Evolutionary conservation across 257 asterid genomes (phyloP).

Genomic region (Striga asiatica): DNA sequence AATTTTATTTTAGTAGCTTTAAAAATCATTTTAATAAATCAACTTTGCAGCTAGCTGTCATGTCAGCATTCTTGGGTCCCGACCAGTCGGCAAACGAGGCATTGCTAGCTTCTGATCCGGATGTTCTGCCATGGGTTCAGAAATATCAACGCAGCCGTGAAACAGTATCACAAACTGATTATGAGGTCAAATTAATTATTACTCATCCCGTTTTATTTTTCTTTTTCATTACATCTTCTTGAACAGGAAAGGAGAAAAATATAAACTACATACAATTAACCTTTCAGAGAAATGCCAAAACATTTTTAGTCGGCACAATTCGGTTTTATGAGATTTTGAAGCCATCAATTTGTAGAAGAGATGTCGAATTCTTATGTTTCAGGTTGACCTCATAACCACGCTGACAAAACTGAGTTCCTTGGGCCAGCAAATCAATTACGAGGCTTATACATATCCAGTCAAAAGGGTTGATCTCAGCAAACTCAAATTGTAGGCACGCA

Average conservation of each 20-base stretch:
- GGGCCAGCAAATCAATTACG: constrained; percentile 83
- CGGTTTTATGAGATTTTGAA: background rate
- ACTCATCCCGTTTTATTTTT: no score
- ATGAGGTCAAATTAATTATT: constrained; percentile 49
- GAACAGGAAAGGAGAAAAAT: no score
- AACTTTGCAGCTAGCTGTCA: constrained; percentile 63
- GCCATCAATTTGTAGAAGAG: no score
- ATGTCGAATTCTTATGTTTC: constrained; percentile 14
- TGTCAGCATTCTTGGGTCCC: constrained; percentile 93
- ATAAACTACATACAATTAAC: no score
- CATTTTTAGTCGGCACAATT: background rate
- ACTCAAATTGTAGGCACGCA: constrained; percentile 63
- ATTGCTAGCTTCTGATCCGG: constrained; percentile 64
- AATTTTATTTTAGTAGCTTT: background rate
- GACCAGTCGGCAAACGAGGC: constrained; percentile 83
- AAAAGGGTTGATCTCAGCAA: constrained; percentile 48
- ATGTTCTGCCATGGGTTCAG: constrained; percentile 81
- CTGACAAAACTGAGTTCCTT: constrained; percentile 65
- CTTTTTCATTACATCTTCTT: no score
- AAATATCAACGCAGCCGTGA: constrained; percentile 96
- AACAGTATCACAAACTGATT: constrained; percentile 87
- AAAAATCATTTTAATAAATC: background rate
- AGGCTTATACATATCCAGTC: constrained; percentile 74
- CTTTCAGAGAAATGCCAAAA: background rate
- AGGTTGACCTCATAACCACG: constrained; percentile 90